Base-by-base conservation (phyloP, 2,329 filamentous ascomycete species). In the Sarocladium brachiariae region DNA sequence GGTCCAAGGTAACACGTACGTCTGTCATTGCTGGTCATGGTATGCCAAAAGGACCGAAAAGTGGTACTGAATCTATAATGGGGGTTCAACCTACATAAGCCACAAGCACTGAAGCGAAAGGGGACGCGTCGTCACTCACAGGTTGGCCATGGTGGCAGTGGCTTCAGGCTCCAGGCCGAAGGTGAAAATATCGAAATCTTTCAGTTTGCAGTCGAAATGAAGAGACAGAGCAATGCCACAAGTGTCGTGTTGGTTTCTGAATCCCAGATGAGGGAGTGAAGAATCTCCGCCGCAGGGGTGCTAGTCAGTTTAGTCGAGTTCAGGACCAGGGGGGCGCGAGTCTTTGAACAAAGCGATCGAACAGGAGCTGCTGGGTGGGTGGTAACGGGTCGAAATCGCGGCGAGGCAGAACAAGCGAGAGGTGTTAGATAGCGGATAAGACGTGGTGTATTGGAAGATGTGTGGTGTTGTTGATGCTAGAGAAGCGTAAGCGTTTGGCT, bases 41-140 rank as follows among this genome's bases (percentile, higher is more conserved):
- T 83, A 77, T 97, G 93, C 93, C 93, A 99, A 73, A 99, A 92
- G 55, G 87, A 87, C 70, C 87, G 87, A 70, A 93, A 87, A 70
- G 86, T 82, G 60, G 78, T 78, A 60, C 81, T 78, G 63, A 92
- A 69, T 62, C 41, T 48, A 41, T 49, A 37, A 16, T 23, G 7
- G 7, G 27, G 27, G 41, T 30, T 21, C n/a, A 8, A 24, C 19
- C 10, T 25, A 18, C 46, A 19, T 49, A 14, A 49, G 46, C 37
- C 10, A 34, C 16, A 27, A 24, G 34, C 13, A 41, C 13, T 38
- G 31, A n/a, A 41, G 37, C 23, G 24, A 18, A 41, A 31, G 21
- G 39, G 39, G 23, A 34, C 49, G 49, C 38, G 37, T 43, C 30
- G 46, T 43, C 31, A 59, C 63, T 58, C 51, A 65, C 63, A 61